Conservation (phyloP, 2,329 filamentous ascomycete genomes). For the Colletotrichum orchidophilum region DNA sequence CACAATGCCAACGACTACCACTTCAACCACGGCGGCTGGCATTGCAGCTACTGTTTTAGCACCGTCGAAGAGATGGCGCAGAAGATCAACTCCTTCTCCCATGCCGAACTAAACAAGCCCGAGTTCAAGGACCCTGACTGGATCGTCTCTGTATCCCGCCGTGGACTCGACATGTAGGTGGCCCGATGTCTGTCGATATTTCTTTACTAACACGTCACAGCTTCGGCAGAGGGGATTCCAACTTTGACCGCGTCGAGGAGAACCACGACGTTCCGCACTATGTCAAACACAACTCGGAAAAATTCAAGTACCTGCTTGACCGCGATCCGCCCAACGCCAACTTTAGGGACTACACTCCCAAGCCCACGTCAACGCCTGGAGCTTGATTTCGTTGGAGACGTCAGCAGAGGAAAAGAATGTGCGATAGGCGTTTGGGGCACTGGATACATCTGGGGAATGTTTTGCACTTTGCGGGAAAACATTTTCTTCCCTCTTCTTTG, state of each 20-base stretch:
- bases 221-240: slow-evolving; percentile 35
- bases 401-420: neutral
- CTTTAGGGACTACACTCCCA: slow-evolving; percentile 43
- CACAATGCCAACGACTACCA: slow-evolving; percentile 53
- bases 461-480: neutral
- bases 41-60: slow-evolving; percentile 69
- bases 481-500: neutral
- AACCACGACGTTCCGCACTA: slow-evolving; percentile 55
- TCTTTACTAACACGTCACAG: slow-evolving; percentile 4
- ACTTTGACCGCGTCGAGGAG: slow-evolving; percentile 42
- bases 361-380: neutral
- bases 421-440: neutral
- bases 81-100: slow-evolving; percentile 60
- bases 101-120: slow-evolving; percentile 48
- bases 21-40: slow-evolving; percentile 63
- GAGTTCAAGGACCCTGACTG: slow-evolving; percentile 49
- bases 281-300: slow-evolving; percentile 44
- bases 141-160: slow-evolving; percentile 52
- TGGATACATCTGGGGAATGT: neutral
- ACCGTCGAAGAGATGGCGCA: slow-evolving; percentile 63
- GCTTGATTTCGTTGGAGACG: too few species aligned
- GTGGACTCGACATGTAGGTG: slow-evolving; percentile 54
- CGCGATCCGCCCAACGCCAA: slow-evolving; percentile 49
- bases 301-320: slow-evolving; percentile 50
- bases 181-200: slow-evolving; percentile 40